A percentile compares a stretch with the other conserved stretches of the same genome.
Conservation (phyloP, 129 eudicot genomes). For the Cynara cardunculus region DNA sequence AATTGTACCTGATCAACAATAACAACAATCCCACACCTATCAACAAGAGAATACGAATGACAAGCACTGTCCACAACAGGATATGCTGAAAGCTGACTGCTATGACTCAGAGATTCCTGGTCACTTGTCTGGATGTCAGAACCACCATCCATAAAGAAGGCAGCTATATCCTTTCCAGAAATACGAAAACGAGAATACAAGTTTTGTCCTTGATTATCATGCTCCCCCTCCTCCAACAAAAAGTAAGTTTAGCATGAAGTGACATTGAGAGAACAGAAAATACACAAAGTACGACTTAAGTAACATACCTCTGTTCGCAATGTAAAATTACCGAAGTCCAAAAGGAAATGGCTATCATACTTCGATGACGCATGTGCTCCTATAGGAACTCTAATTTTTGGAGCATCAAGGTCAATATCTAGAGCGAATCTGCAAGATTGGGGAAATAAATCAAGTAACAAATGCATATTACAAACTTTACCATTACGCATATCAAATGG, state of each 20-base stretch:
- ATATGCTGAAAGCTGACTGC: conserved; percentile 41
- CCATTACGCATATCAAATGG: neutral
- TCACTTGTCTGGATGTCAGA: conserved; percentile 38
- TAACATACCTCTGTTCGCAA: conserved; percentile 73
- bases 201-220: conserved; percentile 50
- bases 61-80: conserved; percentile 38
- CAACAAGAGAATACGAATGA: conserved; percentile 64
- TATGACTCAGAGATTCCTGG: conserved; percentile 28
- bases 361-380: conserved; percentile 39
- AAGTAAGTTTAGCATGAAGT: conserved; percentile 16
- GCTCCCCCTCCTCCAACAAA: conserved; percentile 59
- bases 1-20: conserved; percentile 78
- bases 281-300: conserved; percentile 1
- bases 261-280: conserved; percentile 8
- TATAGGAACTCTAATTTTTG: conserved; percentile 92
- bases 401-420: conserved; percentile 99
- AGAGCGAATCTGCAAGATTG: conserved; percentile 76
- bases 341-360: conserved; percentile 71
- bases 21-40: conserved; percentile 92
- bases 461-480: conserved; percentile 4
- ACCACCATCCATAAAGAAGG: conserved; percentile 64
- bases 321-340: conserved; percentile 98
- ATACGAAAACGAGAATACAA: conserved; percentile 85
- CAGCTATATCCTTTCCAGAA: conserved; percentile 94
- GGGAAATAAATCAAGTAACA: conserved; percentile 3